A percentile compares a stretch with the other conserved stretches of the same genome.
Evolutionary conservation across 495 filamentous ascomycete genomes (phyloP).

Genomic region (Penicillium nucicola): DNA sequence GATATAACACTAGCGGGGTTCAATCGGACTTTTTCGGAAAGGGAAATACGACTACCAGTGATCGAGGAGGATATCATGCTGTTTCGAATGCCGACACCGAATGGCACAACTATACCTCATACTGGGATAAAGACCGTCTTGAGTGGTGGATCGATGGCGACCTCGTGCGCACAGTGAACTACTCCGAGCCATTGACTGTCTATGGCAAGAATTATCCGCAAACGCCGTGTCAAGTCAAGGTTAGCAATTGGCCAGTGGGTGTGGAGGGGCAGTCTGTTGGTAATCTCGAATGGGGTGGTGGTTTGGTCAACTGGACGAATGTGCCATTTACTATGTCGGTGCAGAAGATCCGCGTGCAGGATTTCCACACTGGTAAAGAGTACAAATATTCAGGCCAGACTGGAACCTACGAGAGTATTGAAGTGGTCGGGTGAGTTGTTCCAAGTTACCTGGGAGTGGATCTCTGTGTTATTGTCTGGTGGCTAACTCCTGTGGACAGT

Average conservation of each 20-base stretch:
- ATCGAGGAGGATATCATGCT: slow-evolving; percentile 48
- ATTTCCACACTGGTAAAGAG: slow-evolving; percentile 31
- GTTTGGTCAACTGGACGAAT: slow-evolving; percentile 56
- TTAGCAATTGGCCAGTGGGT: slow-evolving; percentile 24
- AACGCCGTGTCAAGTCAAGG: slow-evolving; percentile 51
- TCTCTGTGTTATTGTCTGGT: not conserved
- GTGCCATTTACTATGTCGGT: slow-evolving; percentile 68
- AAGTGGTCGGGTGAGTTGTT: slow-evolving; percentile 48
- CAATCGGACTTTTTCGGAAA: slow-evolving; percentile 90
- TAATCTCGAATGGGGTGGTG: slow-evolving; percentile 68
- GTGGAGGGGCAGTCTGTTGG: slow-evolving; percentile 48
- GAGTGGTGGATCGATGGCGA: slow-evolving; percentile 74
- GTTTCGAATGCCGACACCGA: slow-evolving; percentile 54
- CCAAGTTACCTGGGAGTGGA: not conserved
- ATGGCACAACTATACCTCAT: slow-evolving; percentile 74
- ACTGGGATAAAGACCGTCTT: slow-evolving; percentile 73
- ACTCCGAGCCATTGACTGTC: slow-evolving; percentile 19
- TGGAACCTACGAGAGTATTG: slow-evolving; percentile 33
- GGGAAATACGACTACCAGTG: slow-evolving; percentile 68
- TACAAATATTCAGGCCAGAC: slow-evolving; percentile 32
- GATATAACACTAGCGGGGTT: slow-evolving; percentile 50
- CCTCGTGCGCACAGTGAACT: slow-evolving; percentile 61
- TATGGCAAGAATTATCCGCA: slow-evolving; percentile 70
- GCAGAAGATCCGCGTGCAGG: slow-evolving; percentile 31
- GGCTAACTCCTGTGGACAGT: slow-evolving; percentile 34